Evolutionary conservation across 495 filamentous ascomycete species (phyloP).

Genomic region (Amphirosellinia nigrospora): DNA sequence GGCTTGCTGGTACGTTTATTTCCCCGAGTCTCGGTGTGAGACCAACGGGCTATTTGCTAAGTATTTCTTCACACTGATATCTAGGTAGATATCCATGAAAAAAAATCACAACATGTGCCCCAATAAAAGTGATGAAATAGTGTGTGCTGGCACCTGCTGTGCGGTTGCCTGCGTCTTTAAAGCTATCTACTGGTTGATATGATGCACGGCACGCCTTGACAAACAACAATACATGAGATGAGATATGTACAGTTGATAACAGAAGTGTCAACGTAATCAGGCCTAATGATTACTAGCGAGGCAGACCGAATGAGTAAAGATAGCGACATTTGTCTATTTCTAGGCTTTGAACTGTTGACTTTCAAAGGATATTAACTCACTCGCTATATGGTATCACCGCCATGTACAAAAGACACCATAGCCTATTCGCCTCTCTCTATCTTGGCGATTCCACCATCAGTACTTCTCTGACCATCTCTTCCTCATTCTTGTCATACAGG

Average conservation of each 20-base stretch:
- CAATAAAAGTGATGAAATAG: not conserved
- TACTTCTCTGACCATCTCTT: not conserved
- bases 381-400: not conserved
- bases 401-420: not conserved
- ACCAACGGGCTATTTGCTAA: not conserved
- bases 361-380: not conserved
- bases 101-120: not conserved
- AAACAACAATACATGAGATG: not conserved
- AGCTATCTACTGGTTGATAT: slow-evolving; percentile 2
- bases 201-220: not conserved
- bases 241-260: too few relatives aligned
- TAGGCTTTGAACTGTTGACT: not conserved
- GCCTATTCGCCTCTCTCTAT: not conserved
- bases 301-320: not conserved
- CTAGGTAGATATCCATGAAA: not conserved
- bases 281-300: not conserved
- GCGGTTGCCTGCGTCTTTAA: not conserved
- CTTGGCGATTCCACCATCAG: not conserved
- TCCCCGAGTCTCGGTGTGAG: not conserved
- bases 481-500: not conserved
- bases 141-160: not conserved
- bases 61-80: not conserved
- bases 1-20: not conserved
- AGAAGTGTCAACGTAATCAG: not conserved
- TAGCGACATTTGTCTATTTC: not conserved